A percentile compares a stretch with the other conserved stretches of the same genome.
phyloP scores from a whole-genome alignment of 257 asterid species.

The Jaltomata sinuosa region DNA sequence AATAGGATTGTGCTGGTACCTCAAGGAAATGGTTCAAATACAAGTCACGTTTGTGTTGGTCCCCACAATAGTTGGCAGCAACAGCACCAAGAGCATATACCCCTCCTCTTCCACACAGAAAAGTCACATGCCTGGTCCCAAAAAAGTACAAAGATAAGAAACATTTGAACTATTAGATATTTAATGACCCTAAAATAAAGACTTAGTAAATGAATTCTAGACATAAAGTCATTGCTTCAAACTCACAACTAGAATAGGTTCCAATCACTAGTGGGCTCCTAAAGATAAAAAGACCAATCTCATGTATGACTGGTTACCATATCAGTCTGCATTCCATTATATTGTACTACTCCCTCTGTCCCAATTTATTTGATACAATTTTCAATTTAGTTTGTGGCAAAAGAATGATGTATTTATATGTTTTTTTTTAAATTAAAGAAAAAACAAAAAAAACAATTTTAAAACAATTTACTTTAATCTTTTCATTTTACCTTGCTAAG shows the following conservation, averaged over 20 bases:
- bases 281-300: neutral
- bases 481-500: neutral
- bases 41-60: conserved; percentile 29
- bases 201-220: neutral
- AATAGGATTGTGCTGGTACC: conserved; percentile 18
- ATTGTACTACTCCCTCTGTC: too few species aligned
- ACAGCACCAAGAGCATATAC: conserved; percentile 57
- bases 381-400: neutral
- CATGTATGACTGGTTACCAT: neutral
- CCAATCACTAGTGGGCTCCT: neutral
- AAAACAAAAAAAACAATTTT: too few species aligned
- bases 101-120: conserved; percentile 71
- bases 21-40: conserved; percentile 43
- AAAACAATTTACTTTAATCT: neutral
- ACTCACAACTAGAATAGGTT: neutral
- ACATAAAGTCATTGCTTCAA: neutral
- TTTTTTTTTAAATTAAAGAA: too few species aligned
- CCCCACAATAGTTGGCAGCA: conserved; percentile 40
- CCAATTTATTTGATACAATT: neutral
- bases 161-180: neutral
- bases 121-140: conserved; percentile 47
- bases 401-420: neutral
- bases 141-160: neutral
- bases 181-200: neutral
- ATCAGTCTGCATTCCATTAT: neutral